These are phyloP conservation scores for Discostella stelligeroides DNA, from an alignment of 108 stramenopile genomes.

Conservation along the genomic window DNA sequence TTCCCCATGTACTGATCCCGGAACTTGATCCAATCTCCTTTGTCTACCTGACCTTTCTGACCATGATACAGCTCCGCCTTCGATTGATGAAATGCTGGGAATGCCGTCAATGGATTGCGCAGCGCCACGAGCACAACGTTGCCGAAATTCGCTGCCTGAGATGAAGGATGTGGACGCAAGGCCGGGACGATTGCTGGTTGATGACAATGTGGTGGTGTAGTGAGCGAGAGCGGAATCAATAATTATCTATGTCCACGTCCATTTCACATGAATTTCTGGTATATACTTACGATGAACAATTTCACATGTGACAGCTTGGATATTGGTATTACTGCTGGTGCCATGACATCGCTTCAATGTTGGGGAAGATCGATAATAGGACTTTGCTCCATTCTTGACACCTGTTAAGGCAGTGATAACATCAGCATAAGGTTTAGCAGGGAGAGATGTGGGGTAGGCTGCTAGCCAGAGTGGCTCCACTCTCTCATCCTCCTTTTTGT, in stretches of 20 bases:
- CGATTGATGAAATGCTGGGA: conserved; percentile 54
- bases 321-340: conserved; percentile 6
- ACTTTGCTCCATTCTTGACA: conserved; percentile 19
- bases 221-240: background rate
- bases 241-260: too few species aligned
- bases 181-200: conserved; percentile 25
- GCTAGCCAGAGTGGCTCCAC: conserved; percentile 43
- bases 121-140: conserved; percentile 31
- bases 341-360: conserved; percentile 33
- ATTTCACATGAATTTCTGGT: background rate
- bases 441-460: conserved; percentile 42
- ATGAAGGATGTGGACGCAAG: conserved; percentile 20
- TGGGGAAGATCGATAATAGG: conserved; percentile 27
- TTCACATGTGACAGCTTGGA: conserved; percentile 37
- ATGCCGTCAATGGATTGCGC: conserved; percentile 59
- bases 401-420: conserved; percentile 34
- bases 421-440: conserved; percentile 6
- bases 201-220: background rate
- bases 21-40: conserved; percentile 47
- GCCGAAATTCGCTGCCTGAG: conserved; percentile 35
- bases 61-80: conserved; percentile 61
- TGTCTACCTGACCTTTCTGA: conserved; percentile 45
- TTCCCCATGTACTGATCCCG: conserved; percentile 53
- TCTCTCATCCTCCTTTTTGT: background rate
- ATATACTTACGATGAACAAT: conserved; percentile 27